These are phyloP conservation scores for Botrytis porri DNA, from an alignment of 2,329 filamentous ascomycete genomes.

Conservation along the genomic window DNA sequence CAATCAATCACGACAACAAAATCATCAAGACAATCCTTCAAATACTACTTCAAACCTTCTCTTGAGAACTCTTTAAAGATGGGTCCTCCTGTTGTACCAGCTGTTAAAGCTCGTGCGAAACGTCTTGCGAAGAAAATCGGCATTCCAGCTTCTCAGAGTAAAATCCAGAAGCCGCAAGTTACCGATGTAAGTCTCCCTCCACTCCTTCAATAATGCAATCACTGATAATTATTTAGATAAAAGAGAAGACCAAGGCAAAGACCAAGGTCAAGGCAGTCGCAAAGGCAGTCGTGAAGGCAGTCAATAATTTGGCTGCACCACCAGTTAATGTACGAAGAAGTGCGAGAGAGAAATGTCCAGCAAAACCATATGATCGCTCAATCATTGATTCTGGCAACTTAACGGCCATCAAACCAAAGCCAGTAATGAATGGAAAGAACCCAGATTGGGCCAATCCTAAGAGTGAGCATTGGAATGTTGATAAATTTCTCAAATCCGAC, in stretches of 20 bases:
- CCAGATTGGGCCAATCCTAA: conserved; percentile 27
- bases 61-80: background rate
- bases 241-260: background rate
- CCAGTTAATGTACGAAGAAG: conserved; percentile 3
- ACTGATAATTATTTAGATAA: background rate
- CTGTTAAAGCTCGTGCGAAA: background rate
- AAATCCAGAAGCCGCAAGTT: background rate
- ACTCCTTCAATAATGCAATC: background rate
- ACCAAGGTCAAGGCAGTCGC: background rate
- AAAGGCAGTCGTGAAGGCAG: background rate
- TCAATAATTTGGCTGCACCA: background rate
- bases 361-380: background rate
- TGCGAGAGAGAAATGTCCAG: background rate
- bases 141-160: background rate
- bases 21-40: background rate
- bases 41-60: background rate
- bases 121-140: background rate
- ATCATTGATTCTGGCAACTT: background rate
- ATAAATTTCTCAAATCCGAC: conserved; percentile 25
- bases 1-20: background rate
- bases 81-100: background rate
- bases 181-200: background rate
- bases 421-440: background rate
- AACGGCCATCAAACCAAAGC: background rate
- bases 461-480: conserved; percentile 27